Evolutionary conservation across 768 basidiomycete species (phyloP), one percentile per base, ranked within the genome.

Genomic region (Agrocybe praecox): DNA sequence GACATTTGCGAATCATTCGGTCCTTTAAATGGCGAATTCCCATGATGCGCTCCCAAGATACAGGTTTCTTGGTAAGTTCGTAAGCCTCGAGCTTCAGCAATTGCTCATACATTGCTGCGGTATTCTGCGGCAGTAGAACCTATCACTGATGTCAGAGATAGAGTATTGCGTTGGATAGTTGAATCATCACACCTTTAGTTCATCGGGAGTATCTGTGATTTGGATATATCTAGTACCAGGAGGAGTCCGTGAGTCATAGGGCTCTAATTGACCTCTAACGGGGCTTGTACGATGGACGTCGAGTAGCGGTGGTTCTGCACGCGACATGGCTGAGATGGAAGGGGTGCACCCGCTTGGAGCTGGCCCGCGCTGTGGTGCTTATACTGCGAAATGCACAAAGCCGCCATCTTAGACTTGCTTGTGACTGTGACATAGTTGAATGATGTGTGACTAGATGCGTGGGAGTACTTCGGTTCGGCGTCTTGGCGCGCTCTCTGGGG

Each of bases 1-100:
- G 84, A 66, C 87, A 90, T 65, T 90, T 91, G 69, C 88, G 86
- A 59, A 90, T 84, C 88, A 90, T 89, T 56, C 89, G 82, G 68
- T 91, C 89, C 74, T 91, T 91, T 64, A 91, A 76, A 60, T 84
- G 89, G 14, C 89, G 87, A 47, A 91, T 88, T 67, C 89, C 81
- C 59, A 88, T 75, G 64, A 91, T 80, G 59, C 85, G 83, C 47
- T 87, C 81, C 88, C 87, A 90, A 56, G 82, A 81, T 19, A 86
- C 76, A 32, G 74, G 74, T 55, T 82, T 82, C 69, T 82, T 86
- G 42, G 76, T 75, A 19, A 91, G 79, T 65, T 90, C 89, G 23
- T 73, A 72, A 6, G 73, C 70, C 69, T 91, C 89, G 40, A 83
- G 74, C 62, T 82, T 82, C 43, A 90, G 75, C 19, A 91, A 79